phyloP scores from a whole-genome alignment of 139 green algal species.

The Desmodesmus armatus region DNA sequence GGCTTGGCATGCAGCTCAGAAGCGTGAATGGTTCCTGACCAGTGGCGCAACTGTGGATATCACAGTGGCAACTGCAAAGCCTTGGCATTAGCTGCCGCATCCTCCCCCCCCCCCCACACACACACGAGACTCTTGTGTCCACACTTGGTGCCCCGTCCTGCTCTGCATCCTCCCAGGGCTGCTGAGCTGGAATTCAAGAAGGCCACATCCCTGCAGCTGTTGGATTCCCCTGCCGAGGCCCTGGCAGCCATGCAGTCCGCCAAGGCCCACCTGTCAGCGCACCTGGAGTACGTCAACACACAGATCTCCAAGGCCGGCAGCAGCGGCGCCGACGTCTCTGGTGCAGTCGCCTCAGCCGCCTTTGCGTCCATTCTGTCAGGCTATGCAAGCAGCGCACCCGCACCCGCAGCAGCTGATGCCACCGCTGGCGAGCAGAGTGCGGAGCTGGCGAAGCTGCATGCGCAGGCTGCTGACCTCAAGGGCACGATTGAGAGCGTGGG shows the following conservation, averaged over 20 bases:
- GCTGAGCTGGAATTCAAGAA: slow-evolving; percentile 57
- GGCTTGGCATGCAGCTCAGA: too few species aligned
- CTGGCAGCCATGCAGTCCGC: slow-evolving; percentile 21
- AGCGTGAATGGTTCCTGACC: too few species aligned
- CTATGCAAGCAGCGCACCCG: slow-evolving; percentile 2
- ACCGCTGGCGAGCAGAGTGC: background rate
- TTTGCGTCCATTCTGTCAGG: slow-evolving; percentile 23
- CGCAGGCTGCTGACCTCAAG: slow-evolving; percentile 44
- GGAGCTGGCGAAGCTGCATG: slow-evolving; percentile 5
- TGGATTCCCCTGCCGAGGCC: slow-evolving; percentile 42
- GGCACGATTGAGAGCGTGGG: slow-evolving; percentile 38
- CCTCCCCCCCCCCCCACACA: too few species aligned
- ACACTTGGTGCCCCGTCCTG: too few species aligned
- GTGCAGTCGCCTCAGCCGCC: slow-evolving; percentile 29
- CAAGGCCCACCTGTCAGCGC: slow-evolving; percentile 19
- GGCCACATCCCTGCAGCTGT: slow-evolving; percentile 43
- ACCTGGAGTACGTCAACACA: background rate
- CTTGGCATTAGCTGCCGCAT: too few species aligned
- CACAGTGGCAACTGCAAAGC: too few species aligned
- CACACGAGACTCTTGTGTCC: too few species aligned
- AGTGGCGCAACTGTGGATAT: too few species aligned
- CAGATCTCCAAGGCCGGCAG: background rate
- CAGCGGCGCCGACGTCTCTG: background rate
- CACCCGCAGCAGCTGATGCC: background rate
- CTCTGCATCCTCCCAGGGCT: too few species aligned